Conservation (phyloP, 306 rosid species). For the Trichosanthes truncata region DNA sequence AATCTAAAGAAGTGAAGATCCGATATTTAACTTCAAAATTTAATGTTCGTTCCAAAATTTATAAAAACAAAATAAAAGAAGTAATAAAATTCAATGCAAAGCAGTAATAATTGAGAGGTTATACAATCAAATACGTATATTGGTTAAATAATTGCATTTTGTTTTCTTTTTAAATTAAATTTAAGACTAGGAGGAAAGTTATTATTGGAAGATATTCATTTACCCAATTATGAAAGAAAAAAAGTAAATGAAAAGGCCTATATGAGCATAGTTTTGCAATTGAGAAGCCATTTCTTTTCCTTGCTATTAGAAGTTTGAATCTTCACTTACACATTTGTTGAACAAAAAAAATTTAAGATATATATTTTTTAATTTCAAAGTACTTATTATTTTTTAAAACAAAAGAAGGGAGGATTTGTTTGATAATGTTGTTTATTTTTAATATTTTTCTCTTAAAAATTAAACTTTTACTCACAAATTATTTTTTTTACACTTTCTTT, state of each 20-base stretch:
- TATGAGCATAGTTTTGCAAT: too few relatives aligned
- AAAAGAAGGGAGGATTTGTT: not conserved
- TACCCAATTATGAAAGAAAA: not conserved
- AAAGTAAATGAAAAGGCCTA: not conserved
- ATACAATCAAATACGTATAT: not conserved
- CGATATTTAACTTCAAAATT: not conserved
- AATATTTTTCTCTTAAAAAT: too few relatives aligned
- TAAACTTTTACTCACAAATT: too few relatives aligned
- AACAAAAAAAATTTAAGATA: too few relatives aligned
- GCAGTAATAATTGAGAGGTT: not conserved
- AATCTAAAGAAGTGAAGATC: not conserved
- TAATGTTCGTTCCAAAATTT: not conserved
- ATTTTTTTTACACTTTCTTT: too few relatives aligned
- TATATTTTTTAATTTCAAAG: too few relatives aligned
- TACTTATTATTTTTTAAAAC: too few relatives aligned
- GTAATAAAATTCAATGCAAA: not conserved
- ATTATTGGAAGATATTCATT: not conserved
- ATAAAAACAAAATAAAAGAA: not conserved
- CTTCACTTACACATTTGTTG: too few relatives aligned
- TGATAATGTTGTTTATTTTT: not conserved
- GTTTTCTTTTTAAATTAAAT: not conserved
- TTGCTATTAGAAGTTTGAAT: too few relatives aligned
- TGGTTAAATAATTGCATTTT: not conserved
- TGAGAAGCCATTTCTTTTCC: too few relatives aligned
- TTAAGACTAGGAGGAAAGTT: not conserved